These are phyloP conservation scores for Dinochytrium kinnereticum DNA, from an alignment of 371 early-diverging fungal genomes.

Conservation along the genomic window DNA sequence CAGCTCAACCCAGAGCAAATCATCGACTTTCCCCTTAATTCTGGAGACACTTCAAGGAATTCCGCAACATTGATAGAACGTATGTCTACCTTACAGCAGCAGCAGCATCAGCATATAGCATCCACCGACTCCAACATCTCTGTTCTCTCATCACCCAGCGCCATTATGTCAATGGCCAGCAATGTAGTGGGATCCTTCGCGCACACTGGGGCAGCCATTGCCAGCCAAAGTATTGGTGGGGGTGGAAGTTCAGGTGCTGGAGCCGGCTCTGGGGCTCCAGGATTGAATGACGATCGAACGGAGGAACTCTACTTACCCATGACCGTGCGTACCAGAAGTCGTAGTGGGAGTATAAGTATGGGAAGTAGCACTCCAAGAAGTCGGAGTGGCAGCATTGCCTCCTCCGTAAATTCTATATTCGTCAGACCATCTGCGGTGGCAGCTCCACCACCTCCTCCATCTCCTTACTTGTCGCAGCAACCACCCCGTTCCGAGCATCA, in stretches of 20 bases:
- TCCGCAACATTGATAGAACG: neutral
- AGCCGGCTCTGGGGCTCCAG: neutral
- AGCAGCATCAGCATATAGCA: neutral
- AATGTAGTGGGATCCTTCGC: neutral
- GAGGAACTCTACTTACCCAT: neutral
- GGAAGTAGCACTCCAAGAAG: conserved; percentile 5
- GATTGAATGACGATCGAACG: neutral
- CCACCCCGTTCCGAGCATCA: neutral
- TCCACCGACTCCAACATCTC: neutral
- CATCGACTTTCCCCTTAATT: conserved; percentile 3
- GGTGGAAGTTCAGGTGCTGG: too few relatives aligned
- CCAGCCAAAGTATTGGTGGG: neutral
- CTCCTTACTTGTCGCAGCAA: neutral
- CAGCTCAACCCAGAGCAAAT: conserved; percentile 8
- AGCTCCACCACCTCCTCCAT: neutral
- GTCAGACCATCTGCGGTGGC: neutral
- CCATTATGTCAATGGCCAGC: neutral
- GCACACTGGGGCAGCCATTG: neutral
- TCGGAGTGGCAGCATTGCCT: neutral
- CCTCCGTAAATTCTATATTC: neutral
- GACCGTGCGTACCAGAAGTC: neutral
- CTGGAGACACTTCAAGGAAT: neutral
- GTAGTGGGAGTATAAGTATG: neutral
- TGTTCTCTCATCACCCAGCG: neutral
- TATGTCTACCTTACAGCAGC: neutral